Base-by-base conservation (phyloP, 306 rosid genomes). In the Spatholobus suberectus region DNA sequence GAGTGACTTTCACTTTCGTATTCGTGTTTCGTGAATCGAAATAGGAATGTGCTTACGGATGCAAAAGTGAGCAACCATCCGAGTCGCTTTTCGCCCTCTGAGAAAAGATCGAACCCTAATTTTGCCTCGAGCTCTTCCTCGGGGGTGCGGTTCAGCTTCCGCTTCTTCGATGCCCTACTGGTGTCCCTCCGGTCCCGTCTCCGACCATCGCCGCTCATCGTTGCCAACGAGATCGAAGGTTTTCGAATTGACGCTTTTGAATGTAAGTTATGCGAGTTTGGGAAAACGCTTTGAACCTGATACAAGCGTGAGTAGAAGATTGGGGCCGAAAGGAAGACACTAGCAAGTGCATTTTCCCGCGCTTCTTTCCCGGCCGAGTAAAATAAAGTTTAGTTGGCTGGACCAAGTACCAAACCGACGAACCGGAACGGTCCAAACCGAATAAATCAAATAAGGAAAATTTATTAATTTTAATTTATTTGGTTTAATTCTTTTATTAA, bases 81-180 rank as follows among this genome's bases (percentile, higher is more conserved):
- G 38, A 95, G 98, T 47, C 97, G 85, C 32, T 86, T 91, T 6
- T 95, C 94, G 13, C 98, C 97, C 82, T 95, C 97, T 0, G 97
- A 87, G 91, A 95, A 95, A 5, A 84, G 57, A 85, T 90, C 94
- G 81, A 89, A 90, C 66, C 94, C 98, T 78, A 95, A 86, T 75
- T 90, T 95, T 0, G 95, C 83, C 87, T 95, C 97, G 70, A 93
- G 89, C 81, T 90, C 98, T 73, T 93, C 98, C 86, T 86, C 98
- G 12, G 97, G 90, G 49, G 18, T 85, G 82, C 91, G 90, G 65
- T 87, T 76, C 9, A 87, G 81, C 88, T 88, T 93, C 85, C 86
- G 94, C 92, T 91, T 90, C 89, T 91, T 92, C 62, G 87, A 82
- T 58, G 43, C 77, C 57, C 88, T 76, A 40, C 58, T 26, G 7